Base-by-base conservation (phyloP, 805 yeast species). In the Candida railenensis region DNA sequence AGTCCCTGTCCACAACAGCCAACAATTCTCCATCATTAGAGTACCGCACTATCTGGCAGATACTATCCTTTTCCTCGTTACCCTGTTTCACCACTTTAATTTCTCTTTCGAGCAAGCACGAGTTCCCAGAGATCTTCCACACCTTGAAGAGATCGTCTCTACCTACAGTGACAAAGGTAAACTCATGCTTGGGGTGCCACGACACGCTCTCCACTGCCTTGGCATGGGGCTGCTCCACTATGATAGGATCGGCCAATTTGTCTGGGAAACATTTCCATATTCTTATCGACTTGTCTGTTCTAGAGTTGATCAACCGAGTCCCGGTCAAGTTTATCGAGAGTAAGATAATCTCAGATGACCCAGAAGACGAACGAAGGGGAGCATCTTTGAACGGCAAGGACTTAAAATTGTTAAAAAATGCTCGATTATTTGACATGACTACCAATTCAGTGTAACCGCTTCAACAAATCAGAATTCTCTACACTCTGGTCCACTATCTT, bases 151-250 rank as follows among this genome's bases (percentile, higher is more conserved):
- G 53, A 11, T 67, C 66, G 53, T 79, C 85, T 22, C 68, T 53
- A 4, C 81, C 81, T 32, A 76, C 81, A 4, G 78, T 66, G 2
- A 77, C 82, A 44, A 81, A 65, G 11, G 66, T 53, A 37, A 66
- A 66, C 22, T 79, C 78, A 22, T 67, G 57, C 16, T 56, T 56
- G 0, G 85, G 83, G 40, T 74, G 65, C 83, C 83, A 81, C 2
- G 72, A 53, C 7, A 81, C 48, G 19, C 68, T 50, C 44, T 70
- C 74, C 18, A 75, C 74, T 1, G 69, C 53, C 40, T 61, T 60
- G 2, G 52, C 48, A 50, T 78, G 82, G 2, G 76, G 67, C 28
- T 61, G 61, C 36, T 68, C 74, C 18, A 80, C 66, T 11, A 57
- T 55, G 2, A 67, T 65, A 2, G 76, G 71, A 32, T 74, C 77